Conservation (phyloP, 2,329 filamentous ascomycete species). For the Ophiocordyceps polyrhachis-furcata region DNA sequence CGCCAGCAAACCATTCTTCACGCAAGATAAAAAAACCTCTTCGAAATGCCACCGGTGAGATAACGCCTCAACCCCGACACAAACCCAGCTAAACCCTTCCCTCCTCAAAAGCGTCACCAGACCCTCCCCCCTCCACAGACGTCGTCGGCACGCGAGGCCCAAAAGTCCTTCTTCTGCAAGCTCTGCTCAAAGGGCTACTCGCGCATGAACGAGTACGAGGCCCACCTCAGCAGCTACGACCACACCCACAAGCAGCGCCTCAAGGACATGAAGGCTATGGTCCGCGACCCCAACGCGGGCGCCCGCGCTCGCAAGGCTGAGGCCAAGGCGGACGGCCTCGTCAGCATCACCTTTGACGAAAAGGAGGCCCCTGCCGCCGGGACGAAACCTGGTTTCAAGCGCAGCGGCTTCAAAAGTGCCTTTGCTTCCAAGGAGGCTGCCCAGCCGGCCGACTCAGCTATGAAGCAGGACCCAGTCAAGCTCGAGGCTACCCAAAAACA, state of each 20-base stretch:
- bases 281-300: slow-evolving; percentile 48
- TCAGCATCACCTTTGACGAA: slow-evolving; percentile 41
- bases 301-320: slow-evolving; percentile 50
- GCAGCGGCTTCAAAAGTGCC: slow-evolving; percentile 65
- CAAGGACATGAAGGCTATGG: slow-evolving; percentile 74
- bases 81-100: slow-evolving; percentile 8
- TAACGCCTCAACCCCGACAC: too few species aligned
- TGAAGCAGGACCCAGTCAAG: neutral
- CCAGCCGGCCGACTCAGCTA: neutral
- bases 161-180: slow-evolving; percentile 66
- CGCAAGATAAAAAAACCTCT: too few species aligned
- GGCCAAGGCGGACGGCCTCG: slow-evolving; percentile 48
- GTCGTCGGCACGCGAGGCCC: slow-evolving; percentile 51
- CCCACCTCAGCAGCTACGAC: slow-evolving; percentile 85
- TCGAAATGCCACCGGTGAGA: slow-evolving; percentile 35
- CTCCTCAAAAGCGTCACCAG: slow-evolving; percentile 27
- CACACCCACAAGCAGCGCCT: slow-evolving; percentile 85
- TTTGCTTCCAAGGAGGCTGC: slow-evolving; percentile 36
- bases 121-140: slow-evolving; percentile 40
- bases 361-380: slow-evolving; percentile 15
- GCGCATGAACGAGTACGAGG: slow-evolving; percentile 90
- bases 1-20: too few species aligned
- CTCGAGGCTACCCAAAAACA: neutral
- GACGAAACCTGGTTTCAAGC: slow-evolving; percentile 59
- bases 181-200: slow-evolving; percentile 89